Base-by-base conservation (phyloP, 495 filamentous ascomycete genomes). In the Daldinia bambusicola region DNA sequence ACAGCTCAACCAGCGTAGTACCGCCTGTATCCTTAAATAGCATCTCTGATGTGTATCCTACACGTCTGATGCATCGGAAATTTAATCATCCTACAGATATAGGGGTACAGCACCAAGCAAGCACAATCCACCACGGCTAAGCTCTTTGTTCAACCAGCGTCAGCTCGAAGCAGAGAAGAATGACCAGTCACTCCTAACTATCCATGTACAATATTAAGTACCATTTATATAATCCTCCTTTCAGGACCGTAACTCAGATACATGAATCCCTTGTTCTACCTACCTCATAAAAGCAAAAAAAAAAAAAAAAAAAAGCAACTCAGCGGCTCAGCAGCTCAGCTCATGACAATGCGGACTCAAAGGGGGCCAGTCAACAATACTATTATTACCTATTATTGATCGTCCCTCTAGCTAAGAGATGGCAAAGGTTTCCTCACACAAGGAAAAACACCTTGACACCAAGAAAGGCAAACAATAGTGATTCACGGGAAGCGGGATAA, bases 391-490 rank as follows among this genome's bases (percentile, higher is more conserved):
- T 26, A 3, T 26, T 26, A 26, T 26, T 26, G 26, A 26, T 26
- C 1, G 3, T 53, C 22, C 16, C 26, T 22, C 22, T 53, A 22
- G 20, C 50, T 13, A 32, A 16, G 22, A 53, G 51, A 22, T 9
- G 30, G 7, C 22, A 30, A 31, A 53, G 31, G 13, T 8, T 8
- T 30, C n/a, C 51, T 16, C 31, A 12, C 8, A 22, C 18, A 48
- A 48, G 43, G 18, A 48, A 48, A 22, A 48, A 20, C 1, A 36
- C 5, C 9, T 5, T 5, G 43, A 26, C 9, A 48, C 18, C 43
- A 32, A 53, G 51, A 13, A 32, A 53, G 13, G 13, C 26, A 53
- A 53, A 53, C 51, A 53, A 53, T 30, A n/a, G 26, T 32, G 26
- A 53, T 32, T 13, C 51, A 53, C 51, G 51, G 2, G 20, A 36